Base-by-base conservation (phyloP, 352 stramenopile species). In the Phytophthora hybrid region DNA sequence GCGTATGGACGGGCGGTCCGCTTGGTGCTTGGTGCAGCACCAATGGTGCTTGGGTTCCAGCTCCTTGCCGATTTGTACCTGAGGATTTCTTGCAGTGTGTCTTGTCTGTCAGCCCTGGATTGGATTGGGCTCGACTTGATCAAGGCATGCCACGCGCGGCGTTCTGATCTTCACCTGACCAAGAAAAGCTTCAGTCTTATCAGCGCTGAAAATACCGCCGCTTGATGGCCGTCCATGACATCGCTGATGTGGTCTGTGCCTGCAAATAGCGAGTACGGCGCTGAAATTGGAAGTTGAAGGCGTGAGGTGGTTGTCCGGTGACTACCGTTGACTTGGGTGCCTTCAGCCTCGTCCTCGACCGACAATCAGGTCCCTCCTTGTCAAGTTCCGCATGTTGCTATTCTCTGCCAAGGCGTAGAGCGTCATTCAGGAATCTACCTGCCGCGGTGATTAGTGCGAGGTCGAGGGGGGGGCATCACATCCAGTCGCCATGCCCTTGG, bases 341-440 rank as follows among this genome's bases (percentile, higher is more conserved):
- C 68, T 70, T 79, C 68, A 70, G 55, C 64, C 58, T 77, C 69
- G 73, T 80, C 69, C 69, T 80, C 73, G 67, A 46, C 19, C 58
- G 16, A 64, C 51, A 37, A 37, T 57, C 51, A 47, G 18, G 34
- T 18, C 23, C 21, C 29, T 56, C 29, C 19, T 56, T 16, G 14
- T 55, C 37, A 57, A 19, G 18, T 14, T 60, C 13, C 59, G 68
- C 13, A 70, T 78, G 59, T 41, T 63, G 63, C 69, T 55, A 53
- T 59, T 73, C 51, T 64, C 65, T 62, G 41, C 54, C 21, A 4
- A 51, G 23, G 19, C 41, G 14, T 44, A 63, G 55, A 9, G 9
- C 11, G 47, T 57, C 74, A 80, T 80, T 80, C 52, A 67, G 44
- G 63, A 80, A 78, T 75, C 69, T 77, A 49, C 74, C 19, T 66